Conservation (phyloP, 306 rosid genomes). For the Cucumis cinereus region DNA sequence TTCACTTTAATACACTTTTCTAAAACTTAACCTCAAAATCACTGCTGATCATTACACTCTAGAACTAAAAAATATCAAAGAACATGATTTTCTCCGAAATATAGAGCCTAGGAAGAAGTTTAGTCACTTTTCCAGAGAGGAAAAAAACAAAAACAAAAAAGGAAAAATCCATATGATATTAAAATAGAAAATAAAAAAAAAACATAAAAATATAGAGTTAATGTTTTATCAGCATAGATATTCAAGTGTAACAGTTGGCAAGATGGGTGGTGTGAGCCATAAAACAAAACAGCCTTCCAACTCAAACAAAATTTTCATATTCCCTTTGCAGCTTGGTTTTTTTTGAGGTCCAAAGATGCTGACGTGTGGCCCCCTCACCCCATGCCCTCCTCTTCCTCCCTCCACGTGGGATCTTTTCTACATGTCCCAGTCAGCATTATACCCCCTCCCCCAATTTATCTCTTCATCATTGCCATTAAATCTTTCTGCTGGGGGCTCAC, state of each 20-base stretch:
- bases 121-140: not conserved
- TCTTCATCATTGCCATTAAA: conserved; percentile 1
- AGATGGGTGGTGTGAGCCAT: not conserved
- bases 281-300: conserved; percentile 1
- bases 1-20: not conserved
- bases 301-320: not conserved
- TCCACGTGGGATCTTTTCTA: conserved; percentile 10
- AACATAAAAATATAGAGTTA: not conserved
- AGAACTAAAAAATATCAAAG: not conserved
- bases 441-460: not conserved
- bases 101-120: not conserved
- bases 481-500: not conserved
- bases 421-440: conserved; percentile 4
- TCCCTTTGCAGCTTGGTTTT: not conserved
- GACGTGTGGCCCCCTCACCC: conserved; percentile 14
- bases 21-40: not conserved
- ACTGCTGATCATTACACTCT: not conserved
- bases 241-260: conserved; percentile 7
- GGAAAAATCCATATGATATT: not conserved
- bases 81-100: not conserved
- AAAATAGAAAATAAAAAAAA: not conserved
- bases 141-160: not conserved
- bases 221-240: not conserved
- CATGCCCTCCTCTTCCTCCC: not conserved
- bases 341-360: conserved; percentile 6